These are phyloP conservation scores for Lanmaoa rubissima DNA, from an alignment of 768 basidiomycete species.

Conservation along the genomic window DNA sequence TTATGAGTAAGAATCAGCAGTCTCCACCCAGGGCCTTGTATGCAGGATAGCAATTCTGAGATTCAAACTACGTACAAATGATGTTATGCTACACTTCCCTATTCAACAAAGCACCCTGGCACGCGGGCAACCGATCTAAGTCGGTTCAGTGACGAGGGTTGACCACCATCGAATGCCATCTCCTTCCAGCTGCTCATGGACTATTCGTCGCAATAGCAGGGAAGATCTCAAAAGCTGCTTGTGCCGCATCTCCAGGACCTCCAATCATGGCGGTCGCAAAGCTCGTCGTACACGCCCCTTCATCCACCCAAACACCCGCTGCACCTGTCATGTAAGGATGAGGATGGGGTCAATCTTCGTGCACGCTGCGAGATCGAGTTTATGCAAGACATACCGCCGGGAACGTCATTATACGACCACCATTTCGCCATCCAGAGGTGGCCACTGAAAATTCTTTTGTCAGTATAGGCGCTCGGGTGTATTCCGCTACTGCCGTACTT, in stretches of 20 bases:
- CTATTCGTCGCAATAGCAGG: background rate
- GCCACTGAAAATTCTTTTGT: slow-evolving; percentile 32
- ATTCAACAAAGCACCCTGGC: background rate
- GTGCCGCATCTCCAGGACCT: background rate
- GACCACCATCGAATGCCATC: background rate
- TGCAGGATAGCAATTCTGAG: too few relatives aligned
- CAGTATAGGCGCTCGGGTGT: background rate
- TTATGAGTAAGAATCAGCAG: too few relatives aligned
- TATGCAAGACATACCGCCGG: slow-evolving; percentile 27
- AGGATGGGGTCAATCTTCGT: background rate
- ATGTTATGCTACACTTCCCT: background rate
- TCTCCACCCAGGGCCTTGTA: too few relatives aligned
- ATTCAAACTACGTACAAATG: background rate
- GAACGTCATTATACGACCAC: slow-evolving; percentile 45
- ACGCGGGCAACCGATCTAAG: background rate
- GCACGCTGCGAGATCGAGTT: background rate
- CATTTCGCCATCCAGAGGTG: slow-evolving; percentile 50
- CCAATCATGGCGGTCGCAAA: slow-evolving; percentile 2
- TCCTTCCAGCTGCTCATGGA: background rate
- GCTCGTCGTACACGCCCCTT: slow-evolving; percentile 8
- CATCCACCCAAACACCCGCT: slow-evolving; percentile 18
- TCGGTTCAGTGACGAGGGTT: too few relatives aligned
- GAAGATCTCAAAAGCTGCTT: slow-evolving; percentile 2
- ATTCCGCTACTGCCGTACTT: slow-evolving; percentile 29
- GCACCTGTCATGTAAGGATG: background rate